Evolutionary conservation across 148 eudicot species (phyloP), one percentile per base, ranked within the genome.

Genomic region (Camellia sinensis): DNA sequence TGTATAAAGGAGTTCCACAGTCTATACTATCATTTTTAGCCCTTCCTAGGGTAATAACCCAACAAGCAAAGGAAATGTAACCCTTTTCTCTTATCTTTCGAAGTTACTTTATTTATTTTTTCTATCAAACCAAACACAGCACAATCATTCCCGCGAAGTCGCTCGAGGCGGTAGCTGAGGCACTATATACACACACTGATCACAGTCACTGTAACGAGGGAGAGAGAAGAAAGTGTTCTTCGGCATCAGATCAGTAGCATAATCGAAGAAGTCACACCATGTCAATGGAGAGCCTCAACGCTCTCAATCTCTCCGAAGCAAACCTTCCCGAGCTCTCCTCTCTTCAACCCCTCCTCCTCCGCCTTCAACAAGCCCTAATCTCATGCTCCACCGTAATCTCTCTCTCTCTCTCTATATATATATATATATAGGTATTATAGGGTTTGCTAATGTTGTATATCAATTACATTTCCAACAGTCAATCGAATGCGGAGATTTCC

Each of bases 351-450:
- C 56, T 83, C 45, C 13, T 76, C n/a, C 43, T 14, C 54, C 80
- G 40, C 43, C 87, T 89, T 18, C 89, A 85, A 43, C 81, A 82
- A 22, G 76, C 69, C 50, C 86, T 90, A 15, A 53, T 43, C 3
- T 83, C 88, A 7, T 86, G 85, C 85, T 87, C 89, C 53, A 70
- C 82, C 64, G 92, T 90, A 64, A 10, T 52, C 50, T 70, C 72
- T 10, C 46, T 78, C 73, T 57, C 63, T 7, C 22, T 63, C 46
- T n/a, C 61, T 7, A 54, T 12, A 61, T 74, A 45, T 74, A 29
- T 22, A 4, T 72, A 3, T 54, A 7, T 52, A 40, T 11, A 19
- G 1, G n/a, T 19, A 37, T 14, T 50, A 9, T 66, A 19, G 67
- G 71, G 71, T 74, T 74, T 71, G 37, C 37, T 29, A 29, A 29